Evolutionary conservation across 768 basidiomycete species (phyloP).

Genomic region (Glaciozyma antarctica): DNA sequence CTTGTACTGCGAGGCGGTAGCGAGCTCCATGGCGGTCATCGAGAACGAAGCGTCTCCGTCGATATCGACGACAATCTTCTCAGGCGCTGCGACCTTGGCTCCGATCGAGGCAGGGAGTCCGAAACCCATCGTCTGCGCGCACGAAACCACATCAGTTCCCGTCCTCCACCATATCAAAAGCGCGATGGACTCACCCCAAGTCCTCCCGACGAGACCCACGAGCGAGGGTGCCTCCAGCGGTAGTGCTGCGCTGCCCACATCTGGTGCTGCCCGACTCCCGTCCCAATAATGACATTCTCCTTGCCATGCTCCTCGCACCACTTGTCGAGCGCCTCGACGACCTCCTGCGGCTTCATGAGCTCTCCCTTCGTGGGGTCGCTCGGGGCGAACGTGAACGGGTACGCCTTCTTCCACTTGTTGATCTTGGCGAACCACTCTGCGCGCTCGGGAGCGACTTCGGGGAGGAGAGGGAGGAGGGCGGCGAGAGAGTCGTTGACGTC

Average conservation of each 20-base stretch:
- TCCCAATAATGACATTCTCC: slow-evolving; percentile 75
- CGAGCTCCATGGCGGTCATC: slow-evolving; percentile 99
- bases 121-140: slow-evolving; percentile 88
- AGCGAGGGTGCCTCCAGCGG: slow-evolving; percentile 76
- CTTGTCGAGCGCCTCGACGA: slow-evolving; percentile 87
- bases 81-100: slow-evolving; percentile 88
- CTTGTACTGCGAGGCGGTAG: slow-evolving; percentile 77
- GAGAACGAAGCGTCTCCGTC: slow-evolving; percentile 98
- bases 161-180: background rate
- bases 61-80: slow-evolving; percentile 89
- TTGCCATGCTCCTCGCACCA: slow-evolving; percentile 57
- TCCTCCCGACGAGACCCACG: slow-evolving; percentile 79
- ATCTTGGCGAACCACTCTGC: slow-evolving; percentile 75
- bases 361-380: slow-evolving; percentile 49
- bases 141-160: slow-evolving; percentile 4
- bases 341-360: slow-evolving; percentile 90
- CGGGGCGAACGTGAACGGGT: slow-evolving; percentile 79
- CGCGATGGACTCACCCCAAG: slow-evolving; percentile 60
- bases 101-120: slow-evolving; percentile 90
- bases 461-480: slow-evolving; percentile 60
- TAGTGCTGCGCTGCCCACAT: slow-evolving; percentile 98
- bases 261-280: slow-evolving; percentile 98
- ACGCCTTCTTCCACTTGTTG: slow-evolving; percentile 69
- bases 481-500: slow-evolving; percentile 80
- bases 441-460: slow-evolving; percentile 46